A percentile compares a stretch with the other conserved stretches of the same genome.
Evolutionary conservation across 176 grass and related monocot species (phyloP).

Genomic region (Cenchrus purpureus): DNA sequence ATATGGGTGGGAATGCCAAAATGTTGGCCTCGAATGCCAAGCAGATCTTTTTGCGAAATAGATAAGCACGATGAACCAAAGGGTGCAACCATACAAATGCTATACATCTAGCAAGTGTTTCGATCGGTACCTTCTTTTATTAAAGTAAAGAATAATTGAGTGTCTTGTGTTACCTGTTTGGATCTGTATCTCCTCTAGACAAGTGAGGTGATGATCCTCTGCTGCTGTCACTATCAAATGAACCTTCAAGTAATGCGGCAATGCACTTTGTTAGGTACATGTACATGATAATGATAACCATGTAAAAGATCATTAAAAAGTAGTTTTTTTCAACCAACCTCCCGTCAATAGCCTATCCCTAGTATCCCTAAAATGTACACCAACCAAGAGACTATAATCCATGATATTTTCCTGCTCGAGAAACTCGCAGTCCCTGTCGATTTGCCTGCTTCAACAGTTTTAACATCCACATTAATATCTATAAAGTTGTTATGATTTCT

Average conservation of each 20-base stretch:
- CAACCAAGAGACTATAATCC: constrained; percentile 98
- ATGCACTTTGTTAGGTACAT: constrained; percentile 47
- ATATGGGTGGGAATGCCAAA: neutral
- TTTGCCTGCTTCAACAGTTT: constrained; percentile 65
- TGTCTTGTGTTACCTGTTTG: constrained; percentile 64
- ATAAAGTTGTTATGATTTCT: constrained; percentile 12
- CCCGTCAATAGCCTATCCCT: constrained; percentile 57
- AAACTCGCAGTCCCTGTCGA: constrained; percentile 95
- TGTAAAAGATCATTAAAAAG: constrained; percentile 17
- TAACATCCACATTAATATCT: constrained; percentile 21
- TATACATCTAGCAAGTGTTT: constrained; percentile 10
- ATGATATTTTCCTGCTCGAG: constrained; percentile 99
- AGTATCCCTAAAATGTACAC: constrained; percentile 84
- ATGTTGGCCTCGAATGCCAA: neutral
- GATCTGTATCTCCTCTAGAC: constrained; percentile 73
- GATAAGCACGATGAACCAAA: neutral
- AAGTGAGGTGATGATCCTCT: constrained; percentile 66
- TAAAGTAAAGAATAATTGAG: neutral
- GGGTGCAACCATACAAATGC: neutral
- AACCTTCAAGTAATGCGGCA: constrained; percentile 57
- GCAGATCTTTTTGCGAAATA: neutral
- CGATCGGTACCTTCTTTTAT: neutral
- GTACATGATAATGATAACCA: neutral
- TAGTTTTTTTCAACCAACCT: constrained; percentile 61
- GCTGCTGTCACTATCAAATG: constrained; percentile 61